Evolutionary conservation across 192 early-diverging fungal species (phyloP).

Genomic region (Kappamyces sp.): DNA sequence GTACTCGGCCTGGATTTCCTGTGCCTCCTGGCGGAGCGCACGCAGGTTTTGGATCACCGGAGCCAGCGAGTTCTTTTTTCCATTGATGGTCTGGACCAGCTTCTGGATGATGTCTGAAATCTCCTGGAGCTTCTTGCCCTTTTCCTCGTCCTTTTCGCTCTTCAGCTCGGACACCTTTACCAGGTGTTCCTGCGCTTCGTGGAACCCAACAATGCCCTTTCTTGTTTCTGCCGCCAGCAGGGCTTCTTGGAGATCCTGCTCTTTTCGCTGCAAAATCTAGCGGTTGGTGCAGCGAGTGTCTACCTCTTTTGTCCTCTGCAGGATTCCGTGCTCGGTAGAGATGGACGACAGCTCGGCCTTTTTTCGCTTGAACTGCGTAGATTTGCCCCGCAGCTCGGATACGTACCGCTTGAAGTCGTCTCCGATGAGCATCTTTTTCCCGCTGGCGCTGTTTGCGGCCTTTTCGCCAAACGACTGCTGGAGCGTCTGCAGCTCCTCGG

Average conservation of each 20-base stretch:
- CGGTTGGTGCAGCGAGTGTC: background rate
- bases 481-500: conserved; percentile 36
- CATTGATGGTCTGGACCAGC: conserved; percentile 44
- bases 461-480: conserved; percentile 34
- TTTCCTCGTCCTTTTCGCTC: conserved; percentile 49
- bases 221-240: conserved; percentile 31
- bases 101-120: conserved; percentile 46
- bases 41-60: conserved; percentile 53
- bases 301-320: conserved; percentile 54
- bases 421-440: conserved; percentile 50
- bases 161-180: conserved; percentile 53
- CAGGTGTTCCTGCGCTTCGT: conserved; percentile 40
- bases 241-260: conserved; percentile 21
- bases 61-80: conserved; percentile 47
- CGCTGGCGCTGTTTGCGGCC: conserved; percentile 16
- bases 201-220: conserved; percentile 34
- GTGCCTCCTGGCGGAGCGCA: conserved; percentile 28
- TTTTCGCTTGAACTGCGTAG: conserved; percentile 49
- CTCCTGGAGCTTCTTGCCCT: conserved; percentile 49
- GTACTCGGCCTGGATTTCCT: conserved; percentile 49
- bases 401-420: conserved; percentile 62
- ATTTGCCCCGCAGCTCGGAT: conserved; percentile 52
- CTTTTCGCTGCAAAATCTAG: conserved; percentile 29
- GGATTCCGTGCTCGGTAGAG: conserved; percentile 46
- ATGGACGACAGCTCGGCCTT: conserved; percentile 47